Evolutionary conservation across 2,329 filamentous ascomycete species (phyloP), one percentile per base, ranked within the genome.

Genomic region (Neoarthrinium moseri): DNA sequence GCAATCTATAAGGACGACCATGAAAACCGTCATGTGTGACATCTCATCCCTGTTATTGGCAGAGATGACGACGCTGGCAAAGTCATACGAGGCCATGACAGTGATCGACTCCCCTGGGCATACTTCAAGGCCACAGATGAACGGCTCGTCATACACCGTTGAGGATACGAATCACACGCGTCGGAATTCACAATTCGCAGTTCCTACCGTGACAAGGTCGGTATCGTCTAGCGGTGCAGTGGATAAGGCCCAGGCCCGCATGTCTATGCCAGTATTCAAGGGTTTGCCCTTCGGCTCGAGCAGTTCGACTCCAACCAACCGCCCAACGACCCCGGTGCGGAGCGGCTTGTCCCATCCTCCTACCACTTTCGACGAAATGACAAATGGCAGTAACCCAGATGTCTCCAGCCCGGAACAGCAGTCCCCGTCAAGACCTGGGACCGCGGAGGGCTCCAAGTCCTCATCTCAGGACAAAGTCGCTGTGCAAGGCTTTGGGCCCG

Each of bases 21-120:
- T 91, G 64, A 89, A 88, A 67, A 88, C 86, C 0, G 77, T 88
- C 58, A 84, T 92, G 80, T 90, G 87, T 59, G 85, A 90, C 62
- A 79, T 91, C 45, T 89, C 87, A 4, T 86, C 86, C 11, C 61
- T 88, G 43, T 66, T 92, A 37, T 72, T 92, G 18, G 86, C 86
- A 17, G 87, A 90, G 66, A 83, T 92, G 77, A 87, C 84, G 23
- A 82, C 80, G 1, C 74, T 89, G 48, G 87, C 86, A 47, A 89
- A 81, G 57, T 86, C 81, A 0, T 80, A 89, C 46, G 87, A 91
- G 63, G 84, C 72, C 21, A 78, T 87, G 69, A 84, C 85, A 4
- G 84, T 81, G 4, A 84, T 96, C 48, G 87, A 92, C 51, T 91
- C 89, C 0, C 89, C 89, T 0, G 84, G 80, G 7, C 70, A 80